These are phyloP conservation scores for Saccharata proteae DNA, from an alignment of 2,329 filamentous ascomycete genomes.

Conservation along the genomic window DNA sequence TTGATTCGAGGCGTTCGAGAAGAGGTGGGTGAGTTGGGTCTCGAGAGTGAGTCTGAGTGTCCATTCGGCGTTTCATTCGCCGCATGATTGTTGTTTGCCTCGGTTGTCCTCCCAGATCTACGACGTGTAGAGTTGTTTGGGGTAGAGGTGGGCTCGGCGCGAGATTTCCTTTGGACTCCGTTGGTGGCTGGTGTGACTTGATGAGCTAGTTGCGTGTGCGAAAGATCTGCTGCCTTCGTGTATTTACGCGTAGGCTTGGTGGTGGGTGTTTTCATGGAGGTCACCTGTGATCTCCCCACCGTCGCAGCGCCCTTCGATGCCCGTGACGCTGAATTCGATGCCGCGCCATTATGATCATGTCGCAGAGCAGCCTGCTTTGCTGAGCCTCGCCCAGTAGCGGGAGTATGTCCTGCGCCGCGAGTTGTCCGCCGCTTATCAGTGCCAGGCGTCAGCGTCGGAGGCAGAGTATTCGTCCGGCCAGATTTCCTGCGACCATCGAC, in stretches of 20 bases:
- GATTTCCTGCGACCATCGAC: slow-evolving; percentile 50
- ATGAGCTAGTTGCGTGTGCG: too few relatives aligned
- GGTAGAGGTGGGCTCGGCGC: slow-evolving; percentile 2
- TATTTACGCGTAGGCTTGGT: too few relatives aligned
- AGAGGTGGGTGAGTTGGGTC: not conserved
- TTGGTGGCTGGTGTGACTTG: too few relatives aligned
- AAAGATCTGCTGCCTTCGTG: too few relatives aligned
- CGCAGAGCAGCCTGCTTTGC: too few relatives aligned
- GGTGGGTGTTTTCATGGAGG: too few relatives aligned
- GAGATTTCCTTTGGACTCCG: slow-evolving; percentile 2
- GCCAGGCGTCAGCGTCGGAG: slow-evolving; percentile 34
- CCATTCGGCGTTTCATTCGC: slow-evolving; percentile 1
- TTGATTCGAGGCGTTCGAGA: slow-evolving; percentile 21
- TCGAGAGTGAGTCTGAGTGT: not conserved
- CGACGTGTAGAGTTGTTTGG: slow-evolving; percentile 4
- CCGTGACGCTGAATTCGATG: too few relatives aligned
- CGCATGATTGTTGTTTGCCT: slow-evolving; percentile 1
- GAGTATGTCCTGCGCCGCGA: too few relatives aligned
- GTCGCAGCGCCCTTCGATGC: too few relatives aligned
- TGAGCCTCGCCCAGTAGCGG: too few relatives aligned
- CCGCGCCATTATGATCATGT: too few relatives aligned
- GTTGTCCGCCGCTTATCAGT: slow-evolving; percentile 25
- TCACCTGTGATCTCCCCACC: too few relatives aligned
- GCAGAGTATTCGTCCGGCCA: slow-evolving; percentile 42
- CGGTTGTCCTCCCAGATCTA: slow-evolving; percentile 7